These are phyloP conservation scores for Micractinium conductrix DNA, from an alignment of 139 green algal genomes.

Conservation along the genomic window DNA sequence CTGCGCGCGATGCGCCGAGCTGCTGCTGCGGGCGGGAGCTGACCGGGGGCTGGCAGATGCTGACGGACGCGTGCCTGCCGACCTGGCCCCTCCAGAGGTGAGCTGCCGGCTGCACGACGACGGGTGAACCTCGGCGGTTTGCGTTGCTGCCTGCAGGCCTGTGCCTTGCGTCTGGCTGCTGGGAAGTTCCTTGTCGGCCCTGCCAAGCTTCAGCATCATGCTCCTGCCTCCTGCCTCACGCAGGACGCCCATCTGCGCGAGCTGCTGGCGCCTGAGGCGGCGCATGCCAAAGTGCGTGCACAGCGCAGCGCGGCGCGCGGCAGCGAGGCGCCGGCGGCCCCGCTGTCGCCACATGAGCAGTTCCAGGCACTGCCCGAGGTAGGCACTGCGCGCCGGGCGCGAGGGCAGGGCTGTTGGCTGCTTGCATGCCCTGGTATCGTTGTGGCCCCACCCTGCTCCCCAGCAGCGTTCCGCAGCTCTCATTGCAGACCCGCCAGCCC, in stretches of 20 bases:
- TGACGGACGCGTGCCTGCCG: conserved; percentile 22
- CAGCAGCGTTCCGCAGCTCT: no score
- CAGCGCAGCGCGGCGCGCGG: background rate
- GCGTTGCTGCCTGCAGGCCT: no score
- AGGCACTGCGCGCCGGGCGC: background rate
- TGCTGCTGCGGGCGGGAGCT: conserved; percentile 54
- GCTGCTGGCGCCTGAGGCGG: background rate
- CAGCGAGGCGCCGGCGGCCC: background rate
- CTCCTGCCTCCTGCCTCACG: background rate
- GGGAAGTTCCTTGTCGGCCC: no score
- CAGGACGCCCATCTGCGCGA: background rate
- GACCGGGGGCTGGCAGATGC: background rate
- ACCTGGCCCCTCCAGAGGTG: conserved; percentile 12
- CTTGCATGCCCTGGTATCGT: no score
- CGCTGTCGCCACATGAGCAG: conserved; percentile 14
- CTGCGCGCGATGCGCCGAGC: conserved; percentile 30
- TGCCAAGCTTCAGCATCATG: no score
- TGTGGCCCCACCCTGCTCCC: no score
- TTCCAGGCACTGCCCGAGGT: conserved; percentile 21
- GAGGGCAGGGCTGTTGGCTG: no score
- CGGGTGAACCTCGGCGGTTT: no score
- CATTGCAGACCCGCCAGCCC: background rate
- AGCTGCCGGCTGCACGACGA: background rate
- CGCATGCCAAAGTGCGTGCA: conserved; percentile 10
- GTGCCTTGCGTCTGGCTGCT: no score